phyloP scores from a whole-genome alignment of 768 basidiomycete genomes.

The Lactarius trivialis region DNA sequence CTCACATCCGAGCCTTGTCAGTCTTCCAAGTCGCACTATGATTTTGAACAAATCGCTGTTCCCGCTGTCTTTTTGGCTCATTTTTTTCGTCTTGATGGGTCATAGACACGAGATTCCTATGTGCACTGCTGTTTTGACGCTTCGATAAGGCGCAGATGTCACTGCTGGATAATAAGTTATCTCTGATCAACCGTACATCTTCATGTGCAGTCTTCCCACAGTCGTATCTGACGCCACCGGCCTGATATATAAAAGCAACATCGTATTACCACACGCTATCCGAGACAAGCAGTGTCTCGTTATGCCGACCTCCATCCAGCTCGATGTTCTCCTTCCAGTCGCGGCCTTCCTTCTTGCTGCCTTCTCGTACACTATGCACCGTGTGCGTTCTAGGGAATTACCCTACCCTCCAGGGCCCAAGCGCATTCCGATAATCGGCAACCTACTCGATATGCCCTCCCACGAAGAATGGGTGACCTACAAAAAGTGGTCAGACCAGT shows the following conservation, averaged over 20 bases:
- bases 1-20: no score
- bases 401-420: conserved; percentile 16
- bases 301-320: neutral
- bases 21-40: no score
- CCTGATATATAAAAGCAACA: neutral
- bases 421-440: conserved; percentile 11
- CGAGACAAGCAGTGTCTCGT: neutral
- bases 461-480: conserved; percentile 3
- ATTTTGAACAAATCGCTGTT: no score
- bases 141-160: neutral
- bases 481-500: conserved; percentile 7
- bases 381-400: neutral
- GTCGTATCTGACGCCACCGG: neutral
- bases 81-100: neutral
- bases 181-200: no score
- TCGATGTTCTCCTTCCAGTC: neutral
- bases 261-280: neutral
- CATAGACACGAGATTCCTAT: neutral
- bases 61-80: neutral
- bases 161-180: no score
- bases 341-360: neutral
- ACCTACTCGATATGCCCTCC: conserved; percentile 7
- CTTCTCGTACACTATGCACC: neutral
- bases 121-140: neutral
- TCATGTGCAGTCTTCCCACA: neutral